phyloP scores from a whole-genome alignment of 208 protist species.

The Acanthamoeba royreba region DNA sequence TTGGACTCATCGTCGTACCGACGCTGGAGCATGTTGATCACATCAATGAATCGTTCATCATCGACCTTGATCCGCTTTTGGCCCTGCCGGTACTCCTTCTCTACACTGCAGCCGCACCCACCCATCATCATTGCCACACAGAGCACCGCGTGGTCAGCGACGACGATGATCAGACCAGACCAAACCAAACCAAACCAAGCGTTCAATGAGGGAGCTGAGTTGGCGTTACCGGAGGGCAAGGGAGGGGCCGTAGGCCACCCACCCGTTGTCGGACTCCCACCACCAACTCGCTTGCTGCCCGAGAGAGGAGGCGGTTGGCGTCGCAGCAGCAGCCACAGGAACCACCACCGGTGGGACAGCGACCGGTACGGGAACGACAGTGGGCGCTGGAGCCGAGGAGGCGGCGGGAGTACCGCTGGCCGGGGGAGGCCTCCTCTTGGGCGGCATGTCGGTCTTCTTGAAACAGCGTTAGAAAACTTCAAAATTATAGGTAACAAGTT shows the following conservation, averaged over 20 bases:
- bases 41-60: background rate
- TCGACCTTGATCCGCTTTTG: background rate
- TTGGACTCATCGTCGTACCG: conserved; percentile 9
- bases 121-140: background rate
- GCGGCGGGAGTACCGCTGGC: background rate
- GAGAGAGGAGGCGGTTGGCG: background rate
- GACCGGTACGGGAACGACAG: background rate
- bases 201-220: background rate
- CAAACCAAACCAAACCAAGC: background rate
- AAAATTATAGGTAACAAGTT: too few relatives aligned
- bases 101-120: background rate
- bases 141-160: too few relatives aligned
- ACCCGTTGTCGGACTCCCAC: background rate
- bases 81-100: background rate
- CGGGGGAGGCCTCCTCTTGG: background rate
- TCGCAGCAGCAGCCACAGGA: background rate
- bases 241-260: background rate
- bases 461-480: too few relatives aligned
- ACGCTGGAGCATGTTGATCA: background rate
- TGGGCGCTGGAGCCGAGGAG: background rate
- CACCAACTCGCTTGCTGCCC: background rate
- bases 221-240: background rate
- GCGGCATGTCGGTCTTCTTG: too few relatives aligned
- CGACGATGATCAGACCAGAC: background rate
- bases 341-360: background rate